phyloP scores from a whole-genome alignment of 352 stramenopile species.

The Pythium monospermum region DNA sequence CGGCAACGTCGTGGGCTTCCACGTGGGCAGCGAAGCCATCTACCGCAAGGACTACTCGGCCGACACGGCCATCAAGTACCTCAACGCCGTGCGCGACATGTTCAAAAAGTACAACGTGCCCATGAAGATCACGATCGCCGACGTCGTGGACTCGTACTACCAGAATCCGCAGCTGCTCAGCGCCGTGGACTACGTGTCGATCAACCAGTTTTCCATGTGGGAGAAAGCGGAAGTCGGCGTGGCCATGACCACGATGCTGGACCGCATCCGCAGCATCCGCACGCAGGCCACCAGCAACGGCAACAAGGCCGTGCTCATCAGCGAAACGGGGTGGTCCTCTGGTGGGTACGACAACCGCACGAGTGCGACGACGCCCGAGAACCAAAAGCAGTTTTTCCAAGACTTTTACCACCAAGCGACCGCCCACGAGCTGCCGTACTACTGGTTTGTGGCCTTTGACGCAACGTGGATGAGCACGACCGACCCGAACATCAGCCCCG shows the following conservation, averaged over 20 bases:
- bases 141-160: slow-evolving; percentile 69
- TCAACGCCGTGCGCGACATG: slow-evolving; percentile 54
- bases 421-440: slow-evolving; percentile 52
- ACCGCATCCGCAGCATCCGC: slow-evolving; percentile 48
- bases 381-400: slow-evolving; percentile 62
- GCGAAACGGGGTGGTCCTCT: slow-evolving; percentile 68
- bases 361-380: slow-evolving; percentile 35
- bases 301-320: slow-evolving; percentile 57
- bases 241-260: slow-evolving; percentile 38
- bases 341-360: slow-evolving; percentile 24
- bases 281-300: slow-evolving; percentile 29
- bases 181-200: slow-evolving; percentile 57
- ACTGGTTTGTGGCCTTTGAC: slow-evolving; percentile 73
- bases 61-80: slow-evolving; percentile 44
- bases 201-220: slow-evolving; percentile 84
- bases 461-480: slow-evolving; percentile 37
- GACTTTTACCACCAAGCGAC: slow-evolving; percentile 61
- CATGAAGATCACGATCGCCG: slow-evolving; percentile 60
- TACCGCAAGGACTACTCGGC: slow-evolving; percentile 56
- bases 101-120: slow-evolving; percentile 29
- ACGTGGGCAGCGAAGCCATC: slow-evolving; percentile 65
- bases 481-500: slow-evolving; percentile 20
- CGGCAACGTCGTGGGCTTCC: slow-evolving; percentile 40
- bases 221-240: slow-evolving; percentile 44
- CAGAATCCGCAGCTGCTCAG: slow-evolving; percentile 49